Percentiles rank a stretch among this genome's conserved stretches.
Evolutionary conservation across 192 early-diverging fungal species (phyloP).

Genomic region (Chytriomyces confervae): DNA sequence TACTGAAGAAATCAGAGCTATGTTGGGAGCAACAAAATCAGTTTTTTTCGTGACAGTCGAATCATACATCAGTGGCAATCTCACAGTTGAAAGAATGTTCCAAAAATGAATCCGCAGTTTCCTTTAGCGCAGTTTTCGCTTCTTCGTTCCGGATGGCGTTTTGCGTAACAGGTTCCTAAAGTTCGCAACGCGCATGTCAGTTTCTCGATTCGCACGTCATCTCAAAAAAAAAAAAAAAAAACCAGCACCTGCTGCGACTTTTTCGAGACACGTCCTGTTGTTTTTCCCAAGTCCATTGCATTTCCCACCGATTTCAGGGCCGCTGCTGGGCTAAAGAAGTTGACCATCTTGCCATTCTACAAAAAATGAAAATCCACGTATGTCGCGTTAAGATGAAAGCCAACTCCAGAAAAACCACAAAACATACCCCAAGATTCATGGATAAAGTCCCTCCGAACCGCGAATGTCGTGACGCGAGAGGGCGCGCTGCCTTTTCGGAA

Average conservation of each 20-base stretch:
- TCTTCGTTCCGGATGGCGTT: slow-evolving; percentile 17
- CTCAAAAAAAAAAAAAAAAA: background rate
- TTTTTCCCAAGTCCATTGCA: slow-evolving; percentile 27
- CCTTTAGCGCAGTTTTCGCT: slow-evolving; percentile 32
- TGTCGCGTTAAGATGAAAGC: background rate
- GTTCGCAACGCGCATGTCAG: too few species aligned
- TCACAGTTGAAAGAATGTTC: slow-evolving; percentile 54
- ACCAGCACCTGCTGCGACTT: slow-evolving; percentile 13
- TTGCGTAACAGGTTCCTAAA: slow-evolving; percentile 7
- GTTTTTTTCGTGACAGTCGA: background rate
- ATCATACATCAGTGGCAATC: background rate
- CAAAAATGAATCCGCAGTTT: slow-evolving; percentile 43
- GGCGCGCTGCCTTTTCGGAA: slow-evolving; percentile 18
- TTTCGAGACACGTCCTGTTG: slow-evolving; percentile 10
- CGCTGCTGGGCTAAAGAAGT: slow-evolving; percentile 11
- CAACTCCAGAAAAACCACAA: background rate
- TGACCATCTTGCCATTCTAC: slow-evolving; percentile 17
- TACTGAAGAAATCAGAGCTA: slow-evolving; percentile 46
- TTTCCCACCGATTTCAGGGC: slow-evolving; percentile 23
- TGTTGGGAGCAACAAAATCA: background rate
- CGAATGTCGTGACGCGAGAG: slow-evolving; percentile 43
- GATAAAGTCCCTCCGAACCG: slow-evolving; percentile 54
- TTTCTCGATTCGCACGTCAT: too few species aligned
- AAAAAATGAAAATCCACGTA: background rate
- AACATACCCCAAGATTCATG: slow-evolving; percentile 44